Conservation (phyloP, 768 basidiomycete genomes). For the Leccinum truebloodii region DNA sequence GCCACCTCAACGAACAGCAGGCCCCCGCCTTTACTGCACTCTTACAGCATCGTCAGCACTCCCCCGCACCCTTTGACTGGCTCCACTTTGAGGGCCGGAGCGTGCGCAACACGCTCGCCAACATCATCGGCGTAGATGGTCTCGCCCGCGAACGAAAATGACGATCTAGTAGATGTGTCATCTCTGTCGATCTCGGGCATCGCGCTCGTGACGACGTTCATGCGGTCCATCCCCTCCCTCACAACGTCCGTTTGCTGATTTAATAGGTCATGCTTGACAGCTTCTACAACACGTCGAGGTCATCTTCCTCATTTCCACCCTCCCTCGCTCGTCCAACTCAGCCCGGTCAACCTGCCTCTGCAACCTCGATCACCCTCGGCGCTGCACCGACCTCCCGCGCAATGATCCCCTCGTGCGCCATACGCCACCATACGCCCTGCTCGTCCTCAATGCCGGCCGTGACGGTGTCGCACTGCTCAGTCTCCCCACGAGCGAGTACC, state of each 20-base stretch:
- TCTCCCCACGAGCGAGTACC: too few species aligned
- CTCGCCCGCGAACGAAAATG: conserved; percentile 82
- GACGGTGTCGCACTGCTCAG: too few species aligned
- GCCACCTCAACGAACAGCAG: too few species aligned
- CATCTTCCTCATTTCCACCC: conserved; percentile 55
- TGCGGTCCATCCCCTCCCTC: conserved; percentile 52
- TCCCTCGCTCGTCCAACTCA: conserved; percentile 9
- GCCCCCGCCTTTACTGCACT: too few species aligned
- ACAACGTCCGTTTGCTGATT: too few species aligned
- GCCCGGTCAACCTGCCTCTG: neutral
- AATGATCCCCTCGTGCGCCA: conserved; percentile 52
- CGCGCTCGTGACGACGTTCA: conserved; percentile 76
- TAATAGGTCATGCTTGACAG: conserved; percentile 35
- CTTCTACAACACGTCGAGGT: conserved; percentile 82
- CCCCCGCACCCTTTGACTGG: conserved; percentile 84
- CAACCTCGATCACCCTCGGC: conserved; percentile 37
- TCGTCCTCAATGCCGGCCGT: too few species aligned
- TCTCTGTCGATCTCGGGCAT: conserved; percentile 78
- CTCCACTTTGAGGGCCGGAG: conserved; percentile 83
- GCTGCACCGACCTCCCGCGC: conserved; percentile 42
- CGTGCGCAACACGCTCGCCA: conserved; percentile 76
- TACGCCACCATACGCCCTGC: conserved; percentile 71
- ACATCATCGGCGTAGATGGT: conserved; percentile 78
- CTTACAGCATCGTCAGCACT: conserved; percentile 26
- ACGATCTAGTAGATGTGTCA: conserved; percentile 78